Evolutionary conservation across 2,329 filamentous ascomycete genomes (phyloP).

Genomic region (Penicillium sp.): DNA sequence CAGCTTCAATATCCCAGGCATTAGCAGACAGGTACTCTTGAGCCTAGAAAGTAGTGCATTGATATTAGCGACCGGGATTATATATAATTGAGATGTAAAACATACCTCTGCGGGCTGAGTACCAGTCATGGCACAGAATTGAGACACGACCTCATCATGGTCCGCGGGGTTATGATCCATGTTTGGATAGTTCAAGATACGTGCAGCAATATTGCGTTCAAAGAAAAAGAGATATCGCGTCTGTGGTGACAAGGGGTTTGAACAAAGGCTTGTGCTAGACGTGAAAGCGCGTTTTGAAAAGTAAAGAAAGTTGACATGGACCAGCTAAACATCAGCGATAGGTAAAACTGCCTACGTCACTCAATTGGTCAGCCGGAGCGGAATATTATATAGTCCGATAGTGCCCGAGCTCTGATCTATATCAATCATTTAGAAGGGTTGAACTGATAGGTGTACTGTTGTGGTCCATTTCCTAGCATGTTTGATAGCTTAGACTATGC

Average conservation of each 20-base stretch:
- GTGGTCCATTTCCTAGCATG: no score
- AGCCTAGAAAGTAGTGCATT: slow-evolving; percentile 47
- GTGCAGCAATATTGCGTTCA: no score
- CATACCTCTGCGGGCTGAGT: slow-evolving; percentile 46
- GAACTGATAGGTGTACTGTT: no score
- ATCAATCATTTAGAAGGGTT: no score
- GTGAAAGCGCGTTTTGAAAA: neutral
- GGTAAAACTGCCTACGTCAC: slow-evolving; percentile 41
- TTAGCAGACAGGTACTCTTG: slow-evolving; percentile 59
- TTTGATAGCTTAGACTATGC: no score
- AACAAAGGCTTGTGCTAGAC: neutral
- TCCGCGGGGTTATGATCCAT: slow-evolving; percentile 35
- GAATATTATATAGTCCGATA: slow-evolving; percentile 21
- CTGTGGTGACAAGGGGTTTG: no score
- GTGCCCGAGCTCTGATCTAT: slow-evolving; percentile 5
- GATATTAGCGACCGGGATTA: slow-evolving; percentile 3
- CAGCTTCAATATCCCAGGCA: slow-evolving; percentile 61
- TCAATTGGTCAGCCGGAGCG: slow-evolving; percentile 34
- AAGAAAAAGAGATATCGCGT: no score
- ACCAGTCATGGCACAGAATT: slow-evolving; percentile 55
- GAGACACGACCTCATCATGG: slow-evolving; percentile 43
- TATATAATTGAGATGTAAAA: neutral
- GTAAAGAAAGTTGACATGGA: slow-evolving; percentile 6
- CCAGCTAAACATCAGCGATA: slow-evolving; percentile 14
- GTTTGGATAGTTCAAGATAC: slow-evolving; percentile 5